A percentile compares a stretch with the other conserved stretches of the same genome.
Evolutionary conservation across 2,329 filamentous ascomycete species (phyloP).

Genomic region (Purpureocillium takamizusanense): DNA sequence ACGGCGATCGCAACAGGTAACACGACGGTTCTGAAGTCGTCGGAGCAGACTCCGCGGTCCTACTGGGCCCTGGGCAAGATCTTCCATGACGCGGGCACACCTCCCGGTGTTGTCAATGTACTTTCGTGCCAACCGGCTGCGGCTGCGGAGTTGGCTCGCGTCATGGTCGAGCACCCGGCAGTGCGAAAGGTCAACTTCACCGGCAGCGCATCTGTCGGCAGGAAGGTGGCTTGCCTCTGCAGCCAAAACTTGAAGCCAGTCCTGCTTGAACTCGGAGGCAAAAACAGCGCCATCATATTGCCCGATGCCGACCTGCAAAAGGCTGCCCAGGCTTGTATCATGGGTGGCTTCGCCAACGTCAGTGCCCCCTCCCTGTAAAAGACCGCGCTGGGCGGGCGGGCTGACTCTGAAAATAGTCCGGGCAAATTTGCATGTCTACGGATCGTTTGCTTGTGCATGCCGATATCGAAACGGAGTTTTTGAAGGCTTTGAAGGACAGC

Average conservation of each 20-base stretch:
- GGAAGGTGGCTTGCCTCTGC: constrained; percentile 26
- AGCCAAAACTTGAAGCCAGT: constrained; percentile 33
- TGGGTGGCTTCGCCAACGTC: not conserved
- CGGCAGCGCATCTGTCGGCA: constrained; percentile 30
- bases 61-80: constrained; percentile 22
- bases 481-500: not conserved
- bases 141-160: constrained; percentile 12
- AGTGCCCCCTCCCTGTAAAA: not conserved
- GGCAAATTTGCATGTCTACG: constrained; percentile 66
- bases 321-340: constrained; percentile 27
- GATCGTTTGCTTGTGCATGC: constrained; percentile 42
- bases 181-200: constrained; percentile 35
- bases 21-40: constrained; percentile 18
- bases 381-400: not conserved
- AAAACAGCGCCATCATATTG: constrained; percentile 31
- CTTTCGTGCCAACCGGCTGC: constrained; percentile 20
- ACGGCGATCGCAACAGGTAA: constrained; percentile 14
- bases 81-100: constrained; percentile 31
- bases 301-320: constrained; percentile 34
- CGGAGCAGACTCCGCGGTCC: constrained; percentile 20
- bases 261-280: constrained; percentile 39
- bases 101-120: constrained; percentile 29
- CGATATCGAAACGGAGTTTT: not conserved
- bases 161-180: constrained; percentile 23
- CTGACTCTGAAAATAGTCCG: constrained; percentile 16